phyloP scores from a whole-genome alignment of 345 rosid genomes.

The Iberis pinnata region DNA sequence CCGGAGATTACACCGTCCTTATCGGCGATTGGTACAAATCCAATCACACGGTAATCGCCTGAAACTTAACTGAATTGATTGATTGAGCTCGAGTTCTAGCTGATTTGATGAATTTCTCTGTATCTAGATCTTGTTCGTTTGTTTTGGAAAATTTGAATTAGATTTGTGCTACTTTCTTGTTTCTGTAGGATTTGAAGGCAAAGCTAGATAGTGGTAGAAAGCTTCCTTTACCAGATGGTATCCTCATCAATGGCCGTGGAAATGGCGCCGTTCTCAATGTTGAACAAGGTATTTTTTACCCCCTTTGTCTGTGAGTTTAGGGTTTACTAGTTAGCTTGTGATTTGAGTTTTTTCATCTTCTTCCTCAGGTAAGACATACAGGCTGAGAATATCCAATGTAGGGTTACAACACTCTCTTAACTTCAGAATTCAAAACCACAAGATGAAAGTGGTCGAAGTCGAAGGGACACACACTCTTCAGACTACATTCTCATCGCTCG shows the following conservation, averaged over 20 bases:
- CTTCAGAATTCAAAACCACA: constrained; percentile 80
- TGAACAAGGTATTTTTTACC: constrained; percentile 55
- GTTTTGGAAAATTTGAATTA: not conserved
- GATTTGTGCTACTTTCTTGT: not conserved
- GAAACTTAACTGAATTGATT: no score
- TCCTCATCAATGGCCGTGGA: constrained; percentile 89
- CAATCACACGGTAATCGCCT: constrained; percentile 43
- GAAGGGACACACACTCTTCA: constrained; percentile 88
- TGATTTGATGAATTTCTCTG: no score
- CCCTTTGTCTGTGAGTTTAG: not conserved
- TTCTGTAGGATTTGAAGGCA: constrained; percentile 48
- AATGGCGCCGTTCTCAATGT: constrained; percentile 59
- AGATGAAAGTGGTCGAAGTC: constrained; percentile 67
- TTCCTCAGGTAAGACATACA: constrained; percentile 46
- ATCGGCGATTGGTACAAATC: constrained; percentile 60
- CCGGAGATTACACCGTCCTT: constrained; percentile 51
- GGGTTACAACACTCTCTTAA: constrained; percentile 75
- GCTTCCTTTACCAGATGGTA: constrained; percentile 78
- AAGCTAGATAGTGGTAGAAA: constrained; percentile 55
- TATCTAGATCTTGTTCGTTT: not conserved
- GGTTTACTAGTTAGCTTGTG: not conserved
- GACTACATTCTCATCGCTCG: constrained; percentile 60
- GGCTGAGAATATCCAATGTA: constrained; percentile 76
- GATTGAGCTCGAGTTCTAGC: no score
- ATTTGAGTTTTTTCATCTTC: not conserved